Evolutionary conservation across 108 stramenopile species (phyloP), one percentile per base, ranked within the genome.

Genomic region (Mediolabrus comicus): DNA sequence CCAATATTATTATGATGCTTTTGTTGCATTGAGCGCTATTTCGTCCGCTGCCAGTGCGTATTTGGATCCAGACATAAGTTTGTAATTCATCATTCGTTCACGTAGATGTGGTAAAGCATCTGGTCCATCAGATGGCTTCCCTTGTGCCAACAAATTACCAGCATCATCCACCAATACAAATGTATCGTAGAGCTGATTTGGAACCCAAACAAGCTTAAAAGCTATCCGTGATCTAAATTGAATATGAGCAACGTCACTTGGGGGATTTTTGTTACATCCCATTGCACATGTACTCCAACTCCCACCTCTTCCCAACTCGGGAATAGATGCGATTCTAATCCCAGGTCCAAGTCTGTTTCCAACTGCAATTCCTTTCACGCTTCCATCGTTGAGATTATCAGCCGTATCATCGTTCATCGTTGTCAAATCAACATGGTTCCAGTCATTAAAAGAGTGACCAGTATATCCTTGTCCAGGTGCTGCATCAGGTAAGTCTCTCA

Each of bases 131-230:
- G 54, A 53, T 0, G 83, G 83, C 53, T 64, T 84, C 7, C 84
- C 85, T 17, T 56, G 41, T 26, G 73, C 75, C 62, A 80, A 51
- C 77, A 83, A 60, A 25, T 82, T 80, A 28, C 86, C 87, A 51
- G 79, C 86, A 65, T 96, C 96, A 62, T 96, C 93, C 32, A 96
- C 93, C 59, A 96, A 68, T 0, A 95, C 93, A 72, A 96, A 96
- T 8, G 80, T 67, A 75, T 89, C 86, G 61, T 83, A 96, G 1
- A 74, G 65, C 16, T 82, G 80, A 73, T 85, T 91, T 0, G 96
- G 96, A 4, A 87, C 88, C 96, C 96, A 96, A 2, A 96, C 96
- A 6, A 96, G 72, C 70, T 95, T 94, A 56, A 93, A 96, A 26
- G 93, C 93, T 58, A 96, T 87, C 51, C 89, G 57, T 5, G 93